phyloP scores from a whole-genome alignment of 2,329 filamentous ascomycete species.

The Claviceps sp. region DNA sequence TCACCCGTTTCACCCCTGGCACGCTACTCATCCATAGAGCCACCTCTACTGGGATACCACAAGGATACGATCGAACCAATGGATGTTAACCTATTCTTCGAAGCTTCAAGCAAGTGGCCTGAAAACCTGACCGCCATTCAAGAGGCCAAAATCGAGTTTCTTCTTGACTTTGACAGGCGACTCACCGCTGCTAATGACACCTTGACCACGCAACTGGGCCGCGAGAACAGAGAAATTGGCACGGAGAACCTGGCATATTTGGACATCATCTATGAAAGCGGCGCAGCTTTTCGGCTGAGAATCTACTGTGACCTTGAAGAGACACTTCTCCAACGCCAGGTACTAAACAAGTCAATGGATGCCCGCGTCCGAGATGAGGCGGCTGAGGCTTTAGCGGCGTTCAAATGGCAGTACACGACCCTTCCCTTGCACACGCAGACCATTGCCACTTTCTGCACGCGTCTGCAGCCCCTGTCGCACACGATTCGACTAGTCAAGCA shows the following conservation, averaged over 20 bases:
- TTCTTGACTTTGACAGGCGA: slow-evolving; percentile 61
- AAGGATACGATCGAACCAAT: slow-evolving; percentile 42
- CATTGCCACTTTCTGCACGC: slow-evolving; percentile 65
- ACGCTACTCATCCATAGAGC: slow-evolving; percentile 53
- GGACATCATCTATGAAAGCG: slow-evolving; percentile 61
- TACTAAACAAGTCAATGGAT: slow-evolving; percentile 59
- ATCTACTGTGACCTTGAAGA: slow-evolving; percentile 85
- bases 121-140: slow-evolving; percentile 86
- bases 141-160: slow-evolving; percentile 82
- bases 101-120: slow-evolving; percentile 86
- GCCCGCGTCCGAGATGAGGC: slow-evolving; percentile 54
- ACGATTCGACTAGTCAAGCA: slow-evolving; percentile 76
- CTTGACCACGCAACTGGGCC: slow-evolving; percentile 56
- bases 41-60: slow-evolving; percentile 27
- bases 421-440: slow-evolving; percentile 70
- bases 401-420: slow-evolving; percentile 59
- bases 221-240: slow-evolving; percentile 60
- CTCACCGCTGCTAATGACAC: slow-evolving; percentile 47
- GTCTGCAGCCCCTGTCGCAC: slow-evolving; percentile 65
- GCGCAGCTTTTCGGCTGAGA: slow-evolving; percentile 67
- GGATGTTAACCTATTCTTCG: slow-evolving; percentile 78
- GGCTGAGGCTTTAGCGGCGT: slow-evolving; percentile 52
- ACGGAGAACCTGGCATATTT: slow-evolving; percentile 69
- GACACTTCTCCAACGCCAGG: slow-evolving; percentile 61
- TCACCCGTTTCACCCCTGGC: slow-evolving; percentile 58